Evolutionary conservation across 768 basidiomycete species (phyloP), one percentile per base, ranked within the genome.

Genomic region (Hypholoma fasciculare): DNA sequence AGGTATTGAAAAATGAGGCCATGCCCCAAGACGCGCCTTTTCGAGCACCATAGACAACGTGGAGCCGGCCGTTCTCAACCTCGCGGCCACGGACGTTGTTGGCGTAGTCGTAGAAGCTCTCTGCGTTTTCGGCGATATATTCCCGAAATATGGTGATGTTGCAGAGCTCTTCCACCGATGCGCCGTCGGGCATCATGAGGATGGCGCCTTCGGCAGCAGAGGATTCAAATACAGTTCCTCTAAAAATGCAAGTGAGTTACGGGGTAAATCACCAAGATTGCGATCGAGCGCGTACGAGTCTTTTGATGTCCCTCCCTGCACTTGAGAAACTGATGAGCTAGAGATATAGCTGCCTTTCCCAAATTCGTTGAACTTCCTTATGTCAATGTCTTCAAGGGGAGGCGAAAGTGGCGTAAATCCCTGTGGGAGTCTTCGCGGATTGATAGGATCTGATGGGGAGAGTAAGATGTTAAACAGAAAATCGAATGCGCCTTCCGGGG

Each of bases 401-500:
- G 56, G 56, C 12, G 51, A 20, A 11, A 61, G 42, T 6, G 58
- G 59, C 14, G 17, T 12, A 54, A 58, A 63, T 5, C 50, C 50
- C 30, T 52, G 67, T 0, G 75, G 76, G 5, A 76, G 58, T 2
- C 56, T 60, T 3, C 11, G 26, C 14, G 74, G 47, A 46, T 61
- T 61, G 19, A 58, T 46, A 2, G 56, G 60, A 65, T 72, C 51
- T 19, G 56, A 54, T 9, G 47, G 42, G 19, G 73, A 61, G 2
- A 68, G 52, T 39, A 69, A 70, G 27, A 77, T 65, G 53, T 63
- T 63, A 26, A 63, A 63, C 5, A 63, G 43, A 42, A 57, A 63
- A 71, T 71, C 60, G 27, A 76, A 78, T 6, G 56, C 61, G 20
- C 76, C 76, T 17, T 64, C 59, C 30, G 65, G 64, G 13, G 72